These are phyloP conservation scores for Arthonia radiata DNA, from an alignment of 495 filamentous ascomycete species.

Conservation along the genomic window DNA sequence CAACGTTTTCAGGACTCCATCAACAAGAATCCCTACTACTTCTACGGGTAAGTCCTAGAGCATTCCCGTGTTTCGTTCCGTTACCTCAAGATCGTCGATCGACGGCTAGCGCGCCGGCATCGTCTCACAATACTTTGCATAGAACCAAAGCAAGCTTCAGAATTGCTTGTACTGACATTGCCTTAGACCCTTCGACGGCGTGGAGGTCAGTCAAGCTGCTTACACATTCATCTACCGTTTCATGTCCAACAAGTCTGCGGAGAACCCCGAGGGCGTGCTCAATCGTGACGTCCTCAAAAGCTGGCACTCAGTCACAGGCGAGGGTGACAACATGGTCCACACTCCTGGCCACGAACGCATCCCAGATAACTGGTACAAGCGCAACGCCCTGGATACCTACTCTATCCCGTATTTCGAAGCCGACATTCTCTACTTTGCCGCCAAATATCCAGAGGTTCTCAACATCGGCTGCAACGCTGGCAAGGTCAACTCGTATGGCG, in stretches of 20 bases:
- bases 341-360: not conserved
- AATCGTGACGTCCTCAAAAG: not conserved
- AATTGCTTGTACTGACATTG: no score
- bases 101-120: no score
- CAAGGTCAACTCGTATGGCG: not conserved
- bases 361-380: not conserved
- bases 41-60: no score
- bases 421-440: not conserved
- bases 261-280: not conserved
- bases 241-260: not conserved
- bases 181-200: not conserved
- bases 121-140: no score
- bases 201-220: not conserved
- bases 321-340: slow-evolving; percentile 1
- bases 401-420: not conserved
- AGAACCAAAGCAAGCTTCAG: no score
- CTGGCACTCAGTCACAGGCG: not conserved
- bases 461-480: not conserved
- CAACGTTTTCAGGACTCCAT: not conserved
- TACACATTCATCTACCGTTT: not conserved
- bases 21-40: not conserved
- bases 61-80: no score
- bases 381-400: not conserved
- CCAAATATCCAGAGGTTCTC: not conserved
- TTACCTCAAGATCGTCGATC: no score